phyloP scores from a whole-genome alignment of 352 stramenopile genomes.

The Globisporangium mamillatum region DNA sequence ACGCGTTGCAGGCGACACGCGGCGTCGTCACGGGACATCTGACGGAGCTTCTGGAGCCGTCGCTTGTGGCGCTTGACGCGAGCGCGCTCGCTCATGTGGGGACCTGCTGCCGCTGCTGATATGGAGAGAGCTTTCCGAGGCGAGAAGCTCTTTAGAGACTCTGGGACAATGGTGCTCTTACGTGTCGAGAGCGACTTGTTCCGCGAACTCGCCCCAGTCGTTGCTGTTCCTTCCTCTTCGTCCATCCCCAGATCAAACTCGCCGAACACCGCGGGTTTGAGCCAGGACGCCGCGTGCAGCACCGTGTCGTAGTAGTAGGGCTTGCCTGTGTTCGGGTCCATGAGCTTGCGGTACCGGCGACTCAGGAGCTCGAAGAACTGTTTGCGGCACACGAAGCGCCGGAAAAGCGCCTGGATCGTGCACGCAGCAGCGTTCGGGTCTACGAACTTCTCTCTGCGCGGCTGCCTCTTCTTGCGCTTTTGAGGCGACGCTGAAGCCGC shows the following conservation, averaged over 20 bases:
- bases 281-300: slow-evolving; percentile 41
- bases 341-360: slow-evolving; percentile 57
- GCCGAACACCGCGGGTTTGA: slow-evolving; percentile 58
- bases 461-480: slow-evolving; percentile 5
- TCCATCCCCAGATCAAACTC: slow-evolving; percentile 48
- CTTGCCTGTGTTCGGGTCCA: slow-evolving; percentile 36
- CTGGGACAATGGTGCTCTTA: slow-evolving; percentile 12
- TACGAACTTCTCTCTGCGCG: slow-evolving; percentile 33
- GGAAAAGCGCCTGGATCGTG: slow-evolving; percentile 62
- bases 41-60: slow-evolving; percentile 51
- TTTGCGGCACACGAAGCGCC: slow-evolving; percentile 45
- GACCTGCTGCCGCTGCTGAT: slow-evolving; percentile 6
- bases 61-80: slow-evolving; percentile 61
- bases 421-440: slow-evolving; percentile 37
- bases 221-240: neutral
- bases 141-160: neutral
- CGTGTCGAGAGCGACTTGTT: slow-evolving; percentile 9
- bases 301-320: slow-evolving; percentile 74
- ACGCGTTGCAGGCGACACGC: slow-evolving; percentile 51
- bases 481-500: slow-evolving; percentile 2
- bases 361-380: slow-evolving; percentile 37
- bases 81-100: slow-evolving; percentile 50
- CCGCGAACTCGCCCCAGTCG: slow-evolving; percentile 1
- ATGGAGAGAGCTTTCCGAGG: neutral
- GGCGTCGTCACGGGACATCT: slow-evolving; percentile 52